A percentile compares a stretch with the other conserved stretches of the same genome.
These are phyloP conservation scores for Dioszegia aurantiaca DNA, from an alignment of 768 basidiomycete genomes.

Conservation along the genomic window DNA sequence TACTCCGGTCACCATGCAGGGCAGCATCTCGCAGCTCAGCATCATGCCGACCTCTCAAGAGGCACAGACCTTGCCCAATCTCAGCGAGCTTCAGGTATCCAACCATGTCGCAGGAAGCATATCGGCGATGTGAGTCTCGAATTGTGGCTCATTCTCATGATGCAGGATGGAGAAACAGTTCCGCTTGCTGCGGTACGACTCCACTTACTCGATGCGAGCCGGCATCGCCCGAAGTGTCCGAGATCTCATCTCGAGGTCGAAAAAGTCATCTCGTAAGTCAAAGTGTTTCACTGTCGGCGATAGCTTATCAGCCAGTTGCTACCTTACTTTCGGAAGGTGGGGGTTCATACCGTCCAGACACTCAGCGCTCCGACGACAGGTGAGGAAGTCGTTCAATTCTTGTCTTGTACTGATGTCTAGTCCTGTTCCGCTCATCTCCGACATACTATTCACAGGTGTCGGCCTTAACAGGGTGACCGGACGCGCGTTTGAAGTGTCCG, in stretches of 20 bases:
- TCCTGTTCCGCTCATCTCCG: constrained; percentile 17
- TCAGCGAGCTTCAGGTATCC: not conserved
- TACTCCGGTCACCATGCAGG: no score
- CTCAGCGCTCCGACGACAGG: no score
- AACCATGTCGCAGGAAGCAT: not conserved
- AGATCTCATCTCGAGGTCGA: no score
- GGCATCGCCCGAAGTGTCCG: no score
- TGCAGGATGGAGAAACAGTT: constrained; percentile 66
- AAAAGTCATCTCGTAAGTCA: no score
- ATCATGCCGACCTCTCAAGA: not conserved
- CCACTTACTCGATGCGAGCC: no score
- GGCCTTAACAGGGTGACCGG: constrained; percentile 38
- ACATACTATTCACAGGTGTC: constrained; percentile 9
- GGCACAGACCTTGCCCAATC: not conserved
- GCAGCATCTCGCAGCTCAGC: no score
- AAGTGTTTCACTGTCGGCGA: no score
- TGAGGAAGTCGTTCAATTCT: no score
- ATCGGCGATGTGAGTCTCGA: not conserved
- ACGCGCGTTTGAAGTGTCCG: constrained; percentile 57
- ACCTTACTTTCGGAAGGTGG: no score
- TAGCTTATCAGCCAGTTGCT: no score
- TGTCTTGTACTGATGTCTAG: constrained; percentile 13
- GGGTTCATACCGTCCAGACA: no score
- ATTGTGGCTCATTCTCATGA: not conserved
- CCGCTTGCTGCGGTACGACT: constrained; percentile 68